Conservation (phyloP, 495 filamentous ascomycete species). For the Hyaloscypha finlandica region DNA sequence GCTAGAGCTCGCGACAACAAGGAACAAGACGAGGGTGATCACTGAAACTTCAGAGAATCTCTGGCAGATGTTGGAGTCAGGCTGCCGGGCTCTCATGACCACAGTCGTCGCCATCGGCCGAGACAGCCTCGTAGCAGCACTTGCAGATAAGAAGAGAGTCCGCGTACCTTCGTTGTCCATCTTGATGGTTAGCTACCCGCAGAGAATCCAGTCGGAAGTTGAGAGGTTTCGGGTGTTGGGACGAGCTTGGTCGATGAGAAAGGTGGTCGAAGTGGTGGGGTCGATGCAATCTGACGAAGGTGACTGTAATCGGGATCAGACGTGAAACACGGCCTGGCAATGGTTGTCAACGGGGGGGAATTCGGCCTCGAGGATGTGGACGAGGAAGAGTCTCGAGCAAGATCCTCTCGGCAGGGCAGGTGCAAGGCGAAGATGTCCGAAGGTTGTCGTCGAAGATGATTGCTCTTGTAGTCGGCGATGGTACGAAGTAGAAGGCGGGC, state of each 20-base stretch:
- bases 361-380: background rate
- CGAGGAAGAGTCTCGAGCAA: background rate
- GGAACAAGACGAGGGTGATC: background rate
- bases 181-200: background rate
- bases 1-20: background rate
- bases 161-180: constrained; percentile 27
- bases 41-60: background rate
- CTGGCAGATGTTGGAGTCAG: constrained; percentile 1
- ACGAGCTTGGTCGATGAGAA: background rate
- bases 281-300: background rate
- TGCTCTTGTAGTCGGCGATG: background rate
- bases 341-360: background rate
- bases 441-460: background rate
- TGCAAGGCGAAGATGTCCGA: background rate
- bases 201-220: background rate
- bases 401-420: background rate
- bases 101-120: background rate
- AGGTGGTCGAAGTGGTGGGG: background rate
- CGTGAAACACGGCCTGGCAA: background rate
- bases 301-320: background rate
- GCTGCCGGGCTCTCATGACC: background rate
- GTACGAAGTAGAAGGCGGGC: background rate
- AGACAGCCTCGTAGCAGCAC: constrained; percentile 12
- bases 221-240: background rate
- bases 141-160: background rate